Percentiles rank a stretch among this genome's conserved stretches.
Conservation (phyloP, 2,329 filamentous ascomycete species). For the Exophiala viscosa region DNA sequence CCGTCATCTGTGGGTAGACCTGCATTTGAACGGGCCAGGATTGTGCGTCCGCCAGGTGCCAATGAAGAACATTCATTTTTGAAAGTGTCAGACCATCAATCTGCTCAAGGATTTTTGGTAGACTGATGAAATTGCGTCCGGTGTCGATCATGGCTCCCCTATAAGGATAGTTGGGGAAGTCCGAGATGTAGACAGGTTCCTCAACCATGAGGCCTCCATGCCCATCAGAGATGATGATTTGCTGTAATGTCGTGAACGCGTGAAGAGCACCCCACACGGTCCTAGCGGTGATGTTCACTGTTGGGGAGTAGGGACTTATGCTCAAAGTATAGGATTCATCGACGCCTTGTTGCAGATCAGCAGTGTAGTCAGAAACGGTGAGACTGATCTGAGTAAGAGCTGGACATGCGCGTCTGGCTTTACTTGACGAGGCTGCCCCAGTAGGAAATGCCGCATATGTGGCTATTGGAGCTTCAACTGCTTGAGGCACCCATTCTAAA, state of each 20-base stretch:
- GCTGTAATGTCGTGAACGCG: slow-evolving; percentile 56
- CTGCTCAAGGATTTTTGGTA: slow-evolving; percentile 52
- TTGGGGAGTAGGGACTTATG: slow-evolving; percentile 38
- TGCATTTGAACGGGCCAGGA: slow-evolving; percentile 54
- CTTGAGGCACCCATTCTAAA: slow-evolving; percentile 54
- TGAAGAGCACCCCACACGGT: slow-evolving; percentile 55
- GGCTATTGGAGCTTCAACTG: slow-evolving; percentile 50
- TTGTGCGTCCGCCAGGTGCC: slow-evolving; percentile 55
- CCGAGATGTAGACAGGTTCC: slow-evolving; percentile 50
- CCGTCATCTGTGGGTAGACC: slow-evolving; percentile 50
- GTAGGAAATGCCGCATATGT: slow-evolving; percentile 52
- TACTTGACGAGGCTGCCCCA: slow-evolving; percentile 22
- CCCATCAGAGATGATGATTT: slow-evolving; percentile 51
- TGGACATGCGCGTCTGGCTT: slow-evolving; percentile 12
- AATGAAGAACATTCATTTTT: slow-evolving; percentile 57
- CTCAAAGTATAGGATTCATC: slow-evolving; percentile 55
- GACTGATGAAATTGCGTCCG: slow-evolving; percentile 53
- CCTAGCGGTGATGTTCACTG: slow-evolving; percentile 46
- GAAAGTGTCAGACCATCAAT: slow-evolving; percentile 54
- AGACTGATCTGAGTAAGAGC: slow-evolving; percentile 45
- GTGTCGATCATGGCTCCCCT: slow-evolving; percentile 56
- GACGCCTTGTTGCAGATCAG: slow-evolving; percentile 53
- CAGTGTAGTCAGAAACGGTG: slow-evolving; percentile 43
- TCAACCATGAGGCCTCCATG: slow-evolving; percentile 47
- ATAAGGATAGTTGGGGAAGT: slow-evolving; percentile 51